Conservation (phyloP, 805 yeast species). For the Alloascoidea hylecoeti region DNA sequence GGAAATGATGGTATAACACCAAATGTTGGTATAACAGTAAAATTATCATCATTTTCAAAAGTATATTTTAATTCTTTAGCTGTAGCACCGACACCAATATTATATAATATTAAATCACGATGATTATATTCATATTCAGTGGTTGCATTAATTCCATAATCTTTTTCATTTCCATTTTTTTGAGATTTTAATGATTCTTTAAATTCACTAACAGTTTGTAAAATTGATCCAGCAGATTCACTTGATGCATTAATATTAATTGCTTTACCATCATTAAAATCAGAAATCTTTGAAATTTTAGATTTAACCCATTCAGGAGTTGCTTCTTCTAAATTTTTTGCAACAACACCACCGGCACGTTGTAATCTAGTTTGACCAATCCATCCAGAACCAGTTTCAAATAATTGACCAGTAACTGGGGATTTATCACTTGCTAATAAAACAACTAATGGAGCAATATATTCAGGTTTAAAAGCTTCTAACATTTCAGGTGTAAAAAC, state of each 20-base stretch:
- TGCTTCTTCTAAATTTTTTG: slow-evolving; percentile 26
- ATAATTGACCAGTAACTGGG: slow-evolving; percentile 66
- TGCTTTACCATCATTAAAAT: slow-evolving; percentile 43
- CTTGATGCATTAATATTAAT: slow-evolving; percentile 47
- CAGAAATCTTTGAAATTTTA: slow-evolving; percentile 49
- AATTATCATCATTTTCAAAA: slow-evolving; percentile 63
- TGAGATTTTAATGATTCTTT: slow-evolving; percentile 25
- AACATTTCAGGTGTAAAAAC: slow-evolving; percentile 70
- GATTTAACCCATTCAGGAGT: slow-evolving; percentile 61
- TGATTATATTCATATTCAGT: slow-evolving; percentile 44
- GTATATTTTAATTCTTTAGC: slow-evolving; percentile 63
- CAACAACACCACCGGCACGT: slow-evolving; percentile 74
- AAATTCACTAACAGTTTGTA: slow-evolving; percentile 36
- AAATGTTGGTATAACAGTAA: slow-evolving; percentile 79
- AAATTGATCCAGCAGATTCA: slow-evolving; percentile 71
- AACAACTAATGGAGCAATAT: slow-evolving; percentile 83
- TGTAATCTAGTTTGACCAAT: slow-evolving; percentile 92
- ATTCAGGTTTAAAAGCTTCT: slow-evolving; percentile 73
- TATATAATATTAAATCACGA: slow-evolving; percentile 69
- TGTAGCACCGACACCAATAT: slow-evolving; percentile 79
- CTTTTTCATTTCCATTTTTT: slow-evolving; percentile 25
- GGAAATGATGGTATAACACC: slow-evolving; percentile 82
- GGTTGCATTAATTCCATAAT: too few species aligned
- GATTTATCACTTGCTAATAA: slow-evolving; percentile 63
- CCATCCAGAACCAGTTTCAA: slow-evolving; percentile 97